A percentile compares a stretch with the other conserved stretches of the same genome.
These are phyloP conservation scores for Trebouxia sp. DNA, from an alignment of 139 green algal species.

Conservation along the genomic window DNA sequence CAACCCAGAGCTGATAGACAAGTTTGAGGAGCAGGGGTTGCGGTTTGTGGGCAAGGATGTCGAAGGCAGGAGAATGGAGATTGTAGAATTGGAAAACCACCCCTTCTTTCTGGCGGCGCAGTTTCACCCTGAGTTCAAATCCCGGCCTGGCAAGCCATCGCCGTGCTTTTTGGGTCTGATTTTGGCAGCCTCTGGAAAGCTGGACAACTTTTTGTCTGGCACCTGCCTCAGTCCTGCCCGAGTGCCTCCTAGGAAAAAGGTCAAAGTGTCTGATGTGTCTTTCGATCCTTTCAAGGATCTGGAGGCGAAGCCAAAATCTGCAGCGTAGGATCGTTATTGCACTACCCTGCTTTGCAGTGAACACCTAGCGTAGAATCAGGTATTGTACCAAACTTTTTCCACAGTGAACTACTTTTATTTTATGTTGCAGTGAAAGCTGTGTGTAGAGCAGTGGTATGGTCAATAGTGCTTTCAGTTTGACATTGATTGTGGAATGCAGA, in stretches of 20 bases:
- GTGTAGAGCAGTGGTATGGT: too few relatives aligned
- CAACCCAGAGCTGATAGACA: slow-evolving; percentile 89
- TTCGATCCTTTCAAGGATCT: slow-evolving; percentile 22
- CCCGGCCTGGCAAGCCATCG: slow-evolving; percentile 70
- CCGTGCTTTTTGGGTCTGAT: slow-evolving; percentile 81
- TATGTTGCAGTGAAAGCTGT: too few relatives aligned
- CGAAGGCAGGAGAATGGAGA: slow-evolving; percentile 94
- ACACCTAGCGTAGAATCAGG: too few relatives aligned
- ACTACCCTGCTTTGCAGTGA: too few relatives aligned
- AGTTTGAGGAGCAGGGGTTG: slow-evolving; percentile 84
- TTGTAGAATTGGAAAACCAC: slow-evolving; percentile 89
- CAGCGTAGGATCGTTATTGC: background rate
- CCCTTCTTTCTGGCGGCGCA: slow-evolving; percentile 91
- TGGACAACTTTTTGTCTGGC: slow-evolving; percentile 25
- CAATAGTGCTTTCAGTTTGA: too few relatives aligned
- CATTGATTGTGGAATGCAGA: too few relatives aligned
- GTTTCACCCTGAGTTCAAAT: slow-evolving; percentile 95
- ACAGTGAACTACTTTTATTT: too few relatives aligned
- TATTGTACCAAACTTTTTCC: too few relatives aligned
- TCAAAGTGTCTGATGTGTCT: slow-evolving; percentile 23
- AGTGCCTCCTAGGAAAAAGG: background rate
- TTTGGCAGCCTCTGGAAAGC: slow-evolving; percentile 29
- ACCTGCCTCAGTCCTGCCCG: slow-evolving; percentile 20
- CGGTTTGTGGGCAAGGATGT: slow-evolving; percentile 95
- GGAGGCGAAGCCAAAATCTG: background rate